phyloP scores from a whole-genome alignment of 768 basidiomycete genomes.

The Xerocomellus intermedius region DNA sequence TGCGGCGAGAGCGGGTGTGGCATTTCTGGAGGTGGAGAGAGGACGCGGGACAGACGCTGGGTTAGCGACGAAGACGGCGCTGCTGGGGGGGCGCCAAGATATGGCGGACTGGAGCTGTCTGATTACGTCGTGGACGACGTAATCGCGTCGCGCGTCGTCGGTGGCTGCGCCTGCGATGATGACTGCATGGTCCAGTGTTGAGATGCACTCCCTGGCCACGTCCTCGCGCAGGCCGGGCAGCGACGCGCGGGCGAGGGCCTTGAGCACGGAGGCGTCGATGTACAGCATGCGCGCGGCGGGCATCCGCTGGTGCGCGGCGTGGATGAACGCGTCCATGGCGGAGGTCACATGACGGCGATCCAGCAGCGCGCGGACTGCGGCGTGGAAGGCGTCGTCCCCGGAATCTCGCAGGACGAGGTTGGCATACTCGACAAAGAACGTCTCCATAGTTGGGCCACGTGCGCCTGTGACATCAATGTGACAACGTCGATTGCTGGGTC shows the following conservation, averaged over 20 bases:
- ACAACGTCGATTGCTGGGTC: conserved; percentile 39
- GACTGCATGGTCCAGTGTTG: conserved; percentile 72
- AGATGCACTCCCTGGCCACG: conserved; percentile 46
- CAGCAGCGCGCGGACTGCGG: not conserved
- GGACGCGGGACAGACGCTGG: not conserved
- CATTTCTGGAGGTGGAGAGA: conserved; percentile 15
- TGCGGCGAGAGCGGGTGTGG: conserved; percentile 40
- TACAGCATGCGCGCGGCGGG: conserved; percentile 68
- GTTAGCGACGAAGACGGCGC: conserved; percentile 5
- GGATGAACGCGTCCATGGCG: conserved; percentile 39
- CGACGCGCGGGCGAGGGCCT: conserved; percentile 41
- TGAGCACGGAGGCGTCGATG: conserved; percentile 70
- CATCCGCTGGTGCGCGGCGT: conserved; percentile 50
- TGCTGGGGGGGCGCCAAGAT: conserved; percentile 3
- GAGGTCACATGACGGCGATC: not conserved
- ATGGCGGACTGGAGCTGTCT: conserved; percentile 50
- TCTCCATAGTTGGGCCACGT: conserved; percentile 7
- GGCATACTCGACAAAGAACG: conserved; percentile 11
- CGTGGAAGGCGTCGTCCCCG: conserved; percentile 4
- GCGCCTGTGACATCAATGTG: conserved; percentile 33
- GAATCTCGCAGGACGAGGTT: conserved; percentile 11
- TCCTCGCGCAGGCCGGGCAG: conserved; percentile 12
- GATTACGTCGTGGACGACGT: conserved; percentile 62
- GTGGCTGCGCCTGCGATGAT: conserved; percentile 75
- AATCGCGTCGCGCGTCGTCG: conserved; percentile 55